phyloP scores from a whole-genome alignment of 495 filamentous ascomycete genomes.

The Talaromyces adpressus region DNA sequence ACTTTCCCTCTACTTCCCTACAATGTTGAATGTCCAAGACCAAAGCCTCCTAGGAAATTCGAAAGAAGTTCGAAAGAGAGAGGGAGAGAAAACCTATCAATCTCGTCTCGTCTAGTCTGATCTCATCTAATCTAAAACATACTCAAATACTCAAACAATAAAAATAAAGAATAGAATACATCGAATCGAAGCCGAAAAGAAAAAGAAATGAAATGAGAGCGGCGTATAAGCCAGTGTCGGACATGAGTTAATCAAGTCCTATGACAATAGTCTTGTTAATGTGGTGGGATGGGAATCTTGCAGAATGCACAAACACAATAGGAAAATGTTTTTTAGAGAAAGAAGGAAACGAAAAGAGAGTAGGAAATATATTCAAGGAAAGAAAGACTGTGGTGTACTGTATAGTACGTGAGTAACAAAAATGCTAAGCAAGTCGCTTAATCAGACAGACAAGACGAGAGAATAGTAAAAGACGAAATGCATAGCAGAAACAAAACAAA shows the following conservation, averaged over 20 bases:
- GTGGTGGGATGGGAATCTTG: constrained; percentile 14
- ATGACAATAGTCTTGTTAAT: neutral
- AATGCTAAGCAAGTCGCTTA: neutral
- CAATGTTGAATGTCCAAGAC: no score
- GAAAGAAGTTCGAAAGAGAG: no score
- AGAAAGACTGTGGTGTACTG: neutral
- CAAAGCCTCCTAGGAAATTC: no score
- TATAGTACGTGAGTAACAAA: neutral
- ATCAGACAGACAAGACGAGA: neutral
- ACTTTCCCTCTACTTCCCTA: no score
- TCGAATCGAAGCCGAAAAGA: constrained; percentile 9
- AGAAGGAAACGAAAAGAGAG: constrained; percentile 12
- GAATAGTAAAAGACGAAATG: neutral
- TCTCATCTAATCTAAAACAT: constrained; percentile 10
- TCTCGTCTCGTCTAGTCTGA: no score
- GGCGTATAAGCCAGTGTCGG: neutral
- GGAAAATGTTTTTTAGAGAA: constrained; percentile 12
- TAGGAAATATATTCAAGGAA: constrained; percentile 16
- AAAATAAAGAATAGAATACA: no score
- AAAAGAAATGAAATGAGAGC: constrained; percentile 16
- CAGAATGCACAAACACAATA: constrained; percentile 13
- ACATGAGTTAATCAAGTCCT: constrained; percentile 2
- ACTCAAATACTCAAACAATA: neutral
- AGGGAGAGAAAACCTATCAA: no score
- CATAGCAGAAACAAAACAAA: neutral